These are phyloP conservation scores for Sugiyamaella neomexicana DNA, from an alignment of 1,139 yeast species.

Conservation along the genomic window DNA sequence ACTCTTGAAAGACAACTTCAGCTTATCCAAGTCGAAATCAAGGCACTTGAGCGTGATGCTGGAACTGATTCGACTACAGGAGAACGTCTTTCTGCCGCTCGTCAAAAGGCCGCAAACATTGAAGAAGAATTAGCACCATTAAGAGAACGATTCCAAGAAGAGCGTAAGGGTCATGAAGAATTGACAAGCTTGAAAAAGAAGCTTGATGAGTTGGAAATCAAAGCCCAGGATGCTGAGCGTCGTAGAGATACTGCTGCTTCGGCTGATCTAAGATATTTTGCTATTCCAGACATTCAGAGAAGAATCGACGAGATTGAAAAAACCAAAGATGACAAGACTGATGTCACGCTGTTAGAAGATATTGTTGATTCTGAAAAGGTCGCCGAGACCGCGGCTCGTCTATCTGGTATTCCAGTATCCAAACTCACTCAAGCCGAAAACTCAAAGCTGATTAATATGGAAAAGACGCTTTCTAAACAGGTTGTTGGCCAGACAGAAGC, in stretches of 20 bases:
- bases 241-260: slow-evolving; percentile 92
- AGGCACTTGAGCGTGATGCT: slow-evolving; percentile 94
- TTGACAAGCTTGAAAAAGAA: slow-evolving; percentile 85
- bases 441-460: slow-evolving; percentile 91
- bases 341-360: slow-evolving; percentile 70
- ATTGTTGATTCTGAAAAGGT: slow-evolving; percentile 92
- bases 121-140: slow-evolving; percentile 85
- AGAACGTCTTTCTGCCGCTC: slow-evolving; percentile 79
- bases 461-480: slow-evolving; percentile 70
- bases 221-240: slow-evolving; percentile 96
- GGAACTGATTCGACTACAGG: slow-evolving; percentile 84
- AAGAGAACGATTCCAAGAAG: slow-evolving; percentile 81
- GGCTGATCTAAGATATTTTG: slow-evolving; percentile 93
- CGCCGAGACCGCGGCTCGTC: slow-evolving; percentile 94
- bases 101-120: slow-evolving; percentile 74
- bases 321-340: slow-evolving; percentile 60
- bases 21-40: slow-evolving; percentile 89
- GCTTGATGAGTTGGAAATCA: slow-evolving; percentile 86
- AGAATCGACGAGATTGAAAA: slow-evolving; percentile 74
- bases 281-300: slow-evolving; percentile 86
- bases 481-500: slow-evolving; percentile 98
- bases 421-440: slow-evolving; percentile 95
- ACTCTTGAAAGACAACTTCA: slow-evolving; percentile 89
- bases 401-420: slow-evolving; percentile 98
- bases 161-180: slow-evolving; percentile 88